phyloP scores from a whole-genome alignment of 1,139 yeast species.

The Taphrina pruni region DNA sequence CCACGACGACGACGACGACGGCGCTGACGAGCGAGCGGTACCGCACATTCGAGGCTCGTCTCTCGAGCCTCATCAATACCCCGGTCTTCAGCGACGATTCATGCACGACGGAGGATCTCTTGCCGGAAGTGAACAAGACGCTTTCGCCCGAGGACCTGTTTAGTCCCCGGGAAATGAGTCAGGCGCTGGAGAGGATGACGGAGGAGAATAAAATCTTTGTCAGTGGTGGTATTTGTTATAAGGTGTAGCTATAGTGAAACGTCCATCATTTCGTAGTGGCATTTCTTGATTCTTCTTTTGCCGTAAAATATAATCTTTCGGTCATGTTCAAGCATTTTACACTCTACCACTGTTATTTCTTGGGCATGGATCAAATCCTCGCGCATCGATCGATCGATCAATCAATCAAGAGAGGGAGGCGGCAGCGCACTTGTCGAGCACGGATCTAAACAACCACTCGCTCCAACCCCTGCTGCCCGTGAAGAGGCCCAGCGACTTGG shows the following conservation, averaged over 20 bases:
- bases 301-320: too few relatives aligned
- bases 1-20: constrained; percentile 10
- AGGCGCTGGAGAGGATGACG: constrained; percentile 52
- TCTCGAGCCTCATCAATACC: constrained; percentile 52
- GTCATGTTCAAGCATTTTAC: too few relatives aligned
- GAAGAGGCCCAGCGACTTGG: background rate
- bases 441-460: constrained; percentile 16
- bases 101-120: constrained; percentile 48
- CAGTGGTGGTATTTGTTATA: constrained; percentile 35
- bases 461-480: constrained; percentile 9
- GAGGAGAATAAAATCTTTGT: constrained; percentile 52
- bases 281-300: background rate
- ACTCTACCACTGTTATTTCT: too few relatives aligned
- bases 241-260: background rate
- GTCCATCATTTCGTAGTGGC: background rate
- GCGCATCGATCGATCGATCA: too few relatives aligned
- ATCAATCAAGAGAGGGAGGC: background rate
- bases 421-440: constrained; percentile 5
- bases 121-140: constrained; percentile 51
- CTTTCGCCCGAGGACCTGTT: constrained; percentile 53
- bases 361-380: too few relatives aligned
- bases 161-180: constrained; percentile 51
- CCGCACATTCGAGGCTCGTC: constrained; percentile 49
- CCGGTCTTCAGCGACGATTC: constrained; percentile 50
- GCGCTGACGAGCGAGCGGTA: constrained; percentile 46